Conservation (phyloP, 2,329 filamentous ascomycete genomes). For the Aspergillus sp. region DNA sequence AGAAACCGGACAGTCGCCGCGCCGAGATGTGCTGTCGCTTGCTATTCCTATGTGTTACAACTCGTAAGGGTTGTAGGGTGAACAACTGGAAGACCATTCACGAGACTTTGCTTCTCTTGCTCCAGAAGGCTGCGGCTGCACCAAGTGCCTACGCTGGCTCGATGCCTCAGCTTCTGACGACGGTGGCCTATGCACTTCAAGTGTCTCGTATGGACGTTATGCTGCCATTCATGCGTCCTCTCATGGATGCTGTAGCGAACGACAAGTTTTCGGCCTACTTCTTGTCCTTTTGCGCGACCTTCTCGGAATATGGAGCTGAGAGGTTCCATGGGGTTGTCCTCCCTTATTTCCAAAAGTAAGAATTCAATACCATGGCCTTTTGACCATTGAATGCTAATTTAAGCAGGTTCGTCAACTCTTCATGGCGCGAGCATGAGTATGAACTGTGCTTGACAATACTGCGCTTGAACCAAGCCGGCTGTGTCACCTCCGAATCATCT, state of each 20-base stretch:
- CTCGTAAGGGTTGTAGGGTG: constrained; percentile 73
- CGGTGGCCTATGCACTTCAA: constrained; percentile 61
- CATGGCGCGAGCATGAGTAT: constrained; percentile 64
- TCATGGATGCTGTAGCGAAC: constrained; percentile 59
- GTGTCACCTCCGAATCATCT: constrained; percentile 46
- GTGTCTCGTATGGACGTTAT: constrained; percentile 72
- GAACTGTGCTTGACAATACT: constrained; percentile 63
- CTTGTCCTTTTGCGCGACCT: constrained; percentile 75
- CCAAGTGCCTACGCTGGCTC: constrained; percentile 19
- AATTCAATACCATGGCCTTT: not conserved
- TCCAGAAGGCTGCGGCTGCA: constrained; percentile 35
- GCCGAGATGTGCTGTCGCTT: constrained; percentile 34
- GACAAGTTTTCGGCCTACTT: constrained; percentile 66
- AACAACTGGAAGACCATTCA: constrained; percentile 63
- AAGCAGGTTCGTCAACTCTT: constrained; percentile 62
- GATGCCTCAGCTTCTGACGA: constrained; percentile 36
- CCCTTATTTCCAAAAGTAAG: constrained; percentile 70
- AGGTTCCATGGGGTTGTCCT: constrained; percentile 75
- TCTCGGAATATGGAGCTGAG: constrained; percentile 64
- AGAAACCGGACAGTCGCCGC: constrained; percentile 33
- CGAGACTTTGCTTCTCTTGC: constrained; percentile 47
- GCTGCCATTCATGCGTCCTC: constrained; percentile 60
- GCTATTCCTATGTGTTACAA: constrained; percentile 60
- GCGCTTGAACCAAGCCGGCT: constrained; percentile 45
- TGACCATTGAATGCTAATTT: constrained; percentile 14